A percentile compares a stretch with the other conserved stretches of the same genome.
Evolutionary conservation across 2,329 filamentous ascomycete species (phyloP).

Genomic region (Pseudopyricularia javanii): DNA sequence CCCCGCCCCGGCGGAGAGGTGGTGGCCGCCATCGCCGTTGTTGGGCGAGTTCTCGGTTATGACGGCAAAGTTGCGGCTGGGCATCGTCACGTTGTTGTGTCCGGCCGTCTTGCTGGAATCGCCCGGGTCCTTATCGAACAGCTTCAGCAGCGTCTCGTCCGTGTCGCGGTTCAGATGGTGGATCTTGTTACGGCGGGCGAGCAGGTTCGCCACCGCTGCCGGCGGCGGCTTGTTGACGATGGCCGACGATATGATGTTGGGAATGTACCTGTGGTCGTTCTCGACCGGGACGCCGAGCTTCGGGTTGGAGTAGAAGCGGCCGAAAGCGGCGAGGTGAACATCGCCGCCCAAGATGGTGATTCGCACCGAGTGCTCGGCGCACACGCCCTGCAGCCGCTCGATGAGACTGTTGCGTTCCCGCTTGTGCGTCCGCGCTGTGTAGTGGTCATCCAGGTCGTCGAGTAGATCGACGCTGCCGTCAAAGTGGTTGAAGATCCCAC

Average conservation of each 20-base stretch:
- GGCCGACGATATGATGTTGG: slow-evolving; percentile 84
- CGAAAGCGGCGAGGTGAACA: slow-evolving; percentile 82
- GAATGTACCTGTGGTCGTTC: slow-evolving; percentile 86
- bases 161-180: slow-evolving; percentile 60
- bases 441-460: slow-evolving; percentile 91
- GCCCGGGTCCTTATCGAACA: slow-evolving; percentile 85
- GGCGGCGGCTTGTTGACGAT: slow-evolving; percentile 94
- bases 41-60: slow-evolving; percentile 76
- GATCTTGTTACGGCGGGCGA: slow-evolving; percentile 80
- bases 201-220: slow-evolving; percentile 73
- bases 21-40: slow-evolving; percentile 15
- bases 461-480: slow-evolving; percentile 87
- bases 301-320: slow-evolving; percentile 89
- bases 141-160: slow-evolving; percentile 84
- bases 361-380: slow-evolving; percentile 75
- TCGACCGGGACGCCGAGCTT: slow-evolving; percentile 65
- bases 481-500: slow-evolving; percentile 83
- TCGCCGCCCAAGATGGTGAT: slow-evolving; percentile 90
- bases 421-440: slow-evolving; percentile 87
- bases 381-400: slow-evolving; percentile 69
- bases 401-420: slow-evolving; percentile 70
- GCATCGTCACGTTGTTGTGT: slow-evolving; percentile 78
- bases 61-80: slow-evolving; percentile 86
- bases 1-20: neutral
- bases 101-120: slow-evolving; percentile 57